Percentiles rank a stretch among this genome's conserved stretches.
Evolutionary conservation across 2,329 filamentous ascomycete genomes (phyloP).

Genomic region (Alternaria atra): DNA sequence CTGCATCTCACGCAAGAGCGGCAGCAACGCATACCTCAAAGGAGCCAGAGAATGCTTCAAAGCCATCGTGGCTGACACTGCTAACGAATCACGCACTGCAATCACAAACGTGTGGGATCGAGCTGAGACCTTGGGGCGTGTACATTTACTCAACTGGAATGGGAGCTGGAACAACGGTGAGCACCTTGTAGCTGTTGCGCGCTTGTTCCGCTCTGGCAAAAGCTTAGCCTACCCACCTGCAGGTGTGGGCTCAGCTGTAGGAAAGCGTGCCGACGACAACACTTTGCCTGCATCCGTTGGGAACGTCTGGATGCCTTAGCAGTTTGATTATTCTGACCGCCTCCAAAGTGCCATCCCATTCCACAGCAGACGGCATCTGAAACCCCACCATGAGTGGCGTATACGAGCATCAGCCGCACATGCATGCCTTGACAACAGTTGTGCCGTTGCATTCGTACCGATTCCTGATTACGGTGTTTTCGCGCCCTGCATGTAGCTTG

Average conservation of each 20-base stretch:
- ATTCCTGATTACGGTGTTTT: conserved; percentile 6
- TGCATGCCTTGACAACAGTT: conserved; percentile 16
- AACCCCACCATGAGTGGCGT: conserved; percentile 11
- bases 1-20: conserved; percentile 2
- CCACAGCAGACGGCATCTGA: conserved; percentile 1
- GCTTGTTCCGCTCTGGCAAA: conserved; percentile 5
- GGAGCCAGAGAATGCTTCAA: background rate
- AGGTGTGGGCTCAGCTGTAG: conserved; percentile 10
- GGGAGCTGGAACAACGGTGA: conserved; percentile 12
- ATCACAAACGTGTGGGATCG: conserved; percentile 17
- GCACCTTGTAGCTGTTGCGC: conserved; percentile 11
- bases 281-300: conserved; percentile 6
- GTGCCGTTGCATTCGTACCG: conserved; percentile 1
- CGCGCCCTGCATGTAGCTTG: conserved; percentile 17
- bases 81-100: conserved; percentile 17
- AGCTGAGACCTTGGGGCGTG: conserved; percentile 11
- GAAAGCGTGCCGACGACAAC: conserved; percentile 16
- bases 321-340: conserved; percentile 1
- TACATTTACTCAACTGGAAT: background rate
- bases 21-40: background rate
- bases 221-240: conserved; percentile 13
- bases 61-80: conserved; percentile 8
- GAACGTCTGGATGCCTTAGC: conserved; percentile 6
- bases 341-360: conserved; percentile 1
- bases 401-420: conserved; percentile 19